Conservation (phyloP, 306 rosid species). For the Medicago truncatula region DNA sequence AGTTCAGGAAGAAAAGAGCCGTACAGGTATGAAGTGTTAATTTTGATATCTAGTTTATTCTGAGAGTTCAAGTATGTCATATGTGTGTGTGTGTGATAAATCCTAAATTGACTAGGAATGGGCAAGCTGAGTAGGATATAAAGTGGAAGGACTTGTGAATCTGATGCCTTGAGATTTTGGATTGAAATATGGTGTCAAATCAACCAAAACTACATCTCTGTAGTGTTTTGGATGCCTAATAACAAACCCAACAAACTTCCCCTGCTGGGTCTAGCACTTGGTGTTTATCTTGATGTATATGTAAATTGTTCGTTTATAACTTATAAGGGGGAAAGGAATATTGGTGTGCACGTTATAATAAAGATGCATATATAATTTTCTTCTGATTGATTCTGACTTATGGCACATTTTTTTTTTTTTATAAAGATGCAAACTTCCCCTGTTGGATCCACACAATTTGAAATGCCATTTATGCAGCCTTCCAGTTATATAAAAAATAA, state of each 20-base stretch:
- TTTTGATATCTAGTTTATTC: slow-evolving; percentile 34
- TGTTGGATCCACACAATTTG: neutral
- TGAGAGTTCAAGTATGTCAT: neutral
- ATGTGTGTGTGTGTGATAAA: slow-evolving; percentile 14
- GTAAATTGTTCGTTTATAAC: slow-evolving; percentile 9
- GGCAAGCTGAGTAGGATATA: neutral
- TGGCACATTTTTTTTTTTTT: neutral
- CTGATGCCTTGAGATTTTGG: neutral
- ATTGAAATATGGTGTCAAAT: neutral
- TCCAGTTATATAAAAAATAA: neutral
- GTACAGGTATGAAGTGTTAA: slow-evolving; percentile 61
- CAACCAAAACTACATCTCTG: neutral
- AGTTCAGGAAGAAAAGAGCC: slow-evolving; percentile 98
- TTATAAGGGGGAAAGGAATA: neutral
- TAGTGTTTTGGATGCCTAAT: neutral
- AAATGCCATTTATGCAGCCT: neutral
- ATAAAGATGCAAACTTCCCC: no score
- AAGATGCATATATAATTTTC: slow-evolving; percentile 27
- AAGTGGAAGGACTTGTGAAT: neutral
- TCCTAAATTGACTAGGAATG: neutral
- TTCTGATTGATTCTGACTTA: neutral
- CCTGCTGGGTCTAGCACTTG: neutral
- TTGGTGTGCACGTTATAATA: neutral
- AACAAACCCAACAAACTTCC: neutral
- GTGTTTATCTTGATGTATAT: slow-evolving; percentile 18